A percentile compares a stretch with the other conserved stretches of the same genome.
Evolutionary conservation across 495 filamentous ascomycete genomes (phyloP).

Genomic region (Terfezia claveryi): DNA sequence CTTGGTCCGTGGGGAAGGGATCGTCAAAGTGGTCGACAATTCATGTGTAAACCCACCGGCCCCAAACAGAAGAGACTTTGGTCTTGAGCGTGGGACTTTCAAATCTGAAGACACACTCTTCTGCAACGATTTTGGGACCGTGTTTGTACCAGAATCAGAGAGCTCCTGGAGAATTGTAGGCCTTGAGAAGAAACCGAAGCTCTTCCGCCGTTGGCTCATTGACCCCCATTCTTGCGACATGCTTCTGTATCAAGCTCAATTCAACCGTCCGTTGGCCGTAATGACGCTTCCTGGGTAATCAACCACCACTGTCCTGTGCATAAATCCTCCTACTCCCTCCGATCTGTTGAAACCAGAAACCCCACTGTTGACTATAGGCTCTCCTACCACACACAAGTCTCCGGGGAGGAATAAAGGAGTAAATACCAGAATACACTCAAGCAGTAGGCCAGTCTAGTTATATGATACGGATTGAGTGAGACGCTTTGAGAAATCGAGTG

Average conservation of each 20-base stretch:
- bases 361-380: no score
- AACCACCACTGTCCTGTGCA: no score
- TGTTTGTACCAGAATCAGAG: background rate
- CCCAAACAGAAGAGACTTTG: background rate
- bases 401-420: no score
- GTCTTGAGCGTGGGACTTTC: background rate
- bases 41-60: background rate
- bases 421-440: no score
- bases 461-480: no score
- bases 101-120: background rate
- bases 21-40: background rate
- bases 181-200: conserved; percentile 16
- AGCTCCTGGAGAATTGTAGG: conserved; percentile 12
- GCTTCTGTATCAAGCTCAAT: background rate
- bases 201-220: conserved; percentile 9
- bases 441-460: no score
- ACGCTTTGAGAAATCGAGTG: no score
- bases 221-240: background rate
- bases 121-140: background rate
- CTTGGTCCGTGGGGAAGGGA: background rate
- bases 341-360: no score
- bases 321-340: no score
- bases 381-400: no score
- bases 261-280: no score
- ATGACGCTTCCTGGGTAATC: no score